Evolutionary conservation across 495 filamentous ascomycete genomes (phyloP).

Genomic region (Letharia columbiana): DNA sequence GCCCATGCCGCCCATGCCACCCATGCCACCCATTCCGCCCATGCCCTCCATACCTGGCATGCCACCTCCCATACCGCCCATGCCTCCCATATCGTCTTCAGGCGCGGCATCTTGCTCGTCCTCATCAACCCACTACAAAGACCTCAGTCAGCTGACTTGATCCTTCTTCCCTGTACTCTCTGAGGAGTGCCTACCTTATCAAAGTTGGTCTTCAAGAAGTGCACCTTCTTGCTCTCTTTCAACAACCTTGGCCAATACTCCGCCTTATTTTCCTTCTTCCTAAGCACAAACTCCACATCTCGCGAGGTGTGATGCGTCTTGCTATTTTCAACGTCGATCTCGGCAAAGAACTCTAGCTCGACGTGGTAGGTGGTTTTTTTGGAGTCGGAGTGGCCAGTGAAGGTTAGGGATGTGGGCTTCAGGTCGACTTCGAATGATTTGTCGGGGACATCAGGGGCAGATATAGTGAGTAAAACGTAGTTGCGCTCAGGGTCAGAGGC

Average conservation of each 20-base stretch:
- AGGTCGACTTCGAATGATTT: constrained; percentile 67
- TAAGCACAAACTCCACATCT: constrained; percentile 79
- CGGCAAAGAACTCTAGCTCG: constrained; percentile 79
- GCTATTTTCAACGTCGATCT: constrained; percentile 77
- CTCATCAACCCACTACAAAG: constrained; percentile 86
- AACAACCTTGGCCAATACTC: constrained; percentile 92
- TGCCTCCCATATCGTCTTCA: constrained; percentile 73
- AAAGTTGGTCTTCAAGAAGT: constrained; percentile 98
- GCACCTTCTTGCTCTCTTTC: constrained; percentile 78
- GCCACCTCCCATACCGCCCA: constrained; percentile 34
- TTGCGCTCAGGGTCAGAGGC: constrained; percentile 72
- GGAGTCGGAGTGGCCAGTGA: constrained; percentile 69
- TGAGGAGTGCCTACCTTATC: constrained; percentile 61
- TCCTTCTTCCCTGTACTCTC: too few relatives aligned
- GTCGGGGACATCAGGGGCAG: constrained; percentile 66
- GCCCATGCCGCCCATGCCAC: constrained; percentile 39
- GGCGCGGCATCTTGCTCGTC: constrained; percentile 88
- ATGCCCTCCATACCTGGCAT: constrained; percentile 44
- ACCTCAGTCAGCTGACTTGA: not conserved
- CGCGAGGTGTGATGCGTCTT: constrained; percentile 76
- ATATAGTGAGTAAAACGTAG: constrained; percentile 85
- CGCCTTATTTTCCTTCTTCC: constrained; percentile 88
- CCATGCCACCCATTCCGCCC: constrained; percentile 54
- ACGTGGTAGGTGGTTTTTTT: constrained; percentile 79
- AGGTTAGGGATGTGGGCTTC: constrained; percentile 65